Evolutionary conservation across 176 grass and related monocot genomes (phyloP), one percentile per base, ranked within the genome.

Genomic region (Ensete glaucum): DNA sequence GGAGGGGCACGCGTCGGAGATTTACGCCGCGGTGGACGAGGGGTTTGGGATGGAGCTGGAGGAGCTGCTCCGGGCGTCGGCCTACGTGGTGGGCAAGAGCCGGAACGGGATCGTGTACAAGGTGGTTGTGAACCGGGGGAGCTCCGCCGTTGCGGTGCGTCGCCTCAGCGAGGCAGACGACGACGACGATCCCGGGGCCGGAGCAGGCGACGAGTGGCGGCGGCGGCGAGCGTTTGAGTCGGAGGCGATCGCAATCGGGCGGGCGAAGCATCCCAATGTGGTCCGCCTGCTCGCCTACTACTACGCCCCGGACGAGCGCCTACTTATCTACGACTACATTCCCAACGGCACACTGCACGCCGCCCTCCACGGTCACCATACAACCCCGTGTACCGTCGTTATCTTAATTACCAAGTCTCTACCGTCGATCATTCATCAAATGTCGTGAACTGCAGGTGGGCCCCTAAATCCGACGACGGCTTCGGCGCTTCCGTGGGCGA

Each of bases 251-350:
- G 77, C 88, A 22, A 91, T 99, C 21, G 96, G 88, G 57, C 88
- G 90, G 57, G 86, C 86, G 11, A 71, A 78, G 24, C 95, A 99
- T 66, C 88, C 90, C 8, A 99, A 99, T 51, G 88, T 99, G 43
- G 88, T 92, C 11, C 80, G 88, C 57, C 88, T 99, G 69, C 90
- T 85, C 52, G 95, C 95, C 1, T 99, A 99, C 85, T 99, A 99
- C 78, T 99, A 91, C 76, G 95, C 95, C 2, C 90, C 95, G 2
- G 95, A 99, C 81, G 95, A 99, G 88, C 93, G 93, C 82, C 89
- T 99, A 14, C 90, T 99, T 67, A 91, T 99, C 88, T 99, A 94
- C 67, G 95, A 94, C 58, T 99, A 87, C 87, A 85, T 99, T 69
- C 51, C 88, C 57, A 99, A 91, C 71, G 95, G 90, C 63, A 89